phyloP scores from a whole-genome alignment of 2,329 filamentous ascomycete genomes.

The Chaetomium sp. region DNA sequence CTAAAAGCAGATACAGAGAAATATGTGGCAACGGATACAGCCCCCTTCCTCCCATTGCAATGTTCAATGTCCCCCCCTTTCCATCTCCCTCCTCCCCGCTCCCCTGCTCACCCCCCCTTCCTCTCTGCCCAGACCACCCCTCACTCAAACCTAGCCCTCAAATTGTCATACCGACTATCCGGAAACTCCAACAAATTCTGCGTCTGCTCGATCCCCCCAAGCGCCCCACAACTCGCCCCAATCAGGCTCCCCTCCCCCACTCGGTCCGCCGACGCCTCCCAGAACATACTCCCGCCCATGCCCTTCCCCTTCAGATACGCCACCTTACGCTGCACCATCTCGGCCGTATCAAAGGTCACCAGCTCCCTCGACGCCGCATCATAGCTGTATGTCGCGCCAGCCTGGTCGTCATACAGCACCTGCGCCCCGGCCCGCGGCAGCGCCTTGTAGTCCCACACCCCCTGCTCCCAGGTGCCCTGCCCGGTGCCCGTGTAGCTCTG shows the following conservation, averaged over 20 bases:
- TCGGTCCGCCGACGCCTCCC: conserved; percentile 75
- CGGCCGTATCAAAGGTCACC: conserved; percentile 70
- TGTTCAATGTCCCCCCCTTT: too few species aligned
- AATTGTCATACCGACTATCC: conserved; percentile 57
- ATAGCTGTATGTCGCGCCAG: conserved; percentile 72
- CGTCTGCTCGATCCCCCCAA: conserved; percentile 50
- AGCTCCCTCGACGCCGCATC: conserved; percentile 61
- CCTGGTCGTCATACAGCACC: conserved; percentile 59
- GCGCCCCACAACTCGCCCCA: conserved; percentile 44
- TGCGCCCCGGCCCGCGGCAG: conserved; percentile 64
- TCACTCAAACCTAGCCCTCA: conserved; percentile 38
- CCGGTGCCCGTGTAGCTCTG: conserved; percentile 65
- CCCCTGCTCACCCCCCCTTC: neutral
- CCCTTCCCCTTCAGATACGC: conserved; percentile 62
- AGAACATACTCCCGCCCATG: conserved; percentile 82
- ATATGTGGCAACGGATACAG: neutral
- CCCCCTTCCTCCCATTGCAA: neutral
- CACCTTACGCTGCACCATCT: conserved; percentile 64
- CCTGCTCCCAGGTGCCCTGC: conserved; percentile 69
- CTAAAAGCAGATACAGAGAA: neutral
- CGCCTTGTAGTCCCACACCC: conserved; percentile 80
- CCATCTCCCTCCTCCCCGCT: neutral
- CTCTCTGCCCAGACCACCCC: neutral
- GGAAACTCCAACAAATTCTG: conserved; percentile 56
- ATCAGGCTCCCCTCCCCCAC: conserved; percentile 64